These are phyloP conservation scores for Penicillium sp. DNA, from an alignment of 2,329 filamentous ascomycete genomes.

Conservation along the genomic window DNA sequence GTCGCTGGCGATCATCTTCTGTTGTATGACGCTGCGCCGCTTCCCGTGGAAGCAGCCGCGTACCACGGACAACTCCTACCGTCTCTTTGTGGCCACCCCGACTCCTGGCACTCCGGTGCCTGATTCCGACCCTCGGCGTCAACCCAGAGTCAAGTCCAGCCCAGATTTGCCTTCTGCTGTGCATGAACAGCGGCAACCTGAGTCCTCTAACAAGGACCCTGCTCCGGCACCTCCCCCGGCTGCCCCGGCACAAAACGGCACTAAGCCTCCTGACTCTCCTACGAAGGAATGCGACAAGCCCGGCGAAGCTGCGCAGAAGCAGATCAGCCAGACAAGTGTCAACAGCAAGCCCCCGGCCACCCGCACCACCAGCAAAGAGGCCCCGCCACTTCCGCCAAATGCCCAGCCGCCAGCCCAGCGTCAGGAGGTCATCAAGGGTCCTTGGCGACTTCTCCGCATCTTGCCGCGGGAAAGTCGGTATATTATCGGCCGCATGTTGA, in stretches of 20 bases:
- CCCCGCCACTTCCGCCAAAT: constrained; percentile 36
- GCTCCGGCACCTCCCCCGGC: constrained; percentile 8
- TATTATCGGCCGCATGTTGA: constrained; percentile 90
- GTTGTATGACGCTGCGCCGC: constrained; percentile 92
- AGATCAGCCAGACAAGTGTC: constrained; percentile 24
- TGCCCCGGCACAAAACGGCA: constrained; percentile 24
- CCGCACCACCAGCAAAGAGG: constrained; percentile 43
- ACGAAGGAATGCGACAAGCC: constrained; percentile 29
- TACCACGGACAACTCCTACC: constrained; percentile 89
- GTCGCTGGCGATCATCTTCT: constrained; percentile 98
- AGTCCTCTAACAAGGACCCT: constrained; percentile 11
- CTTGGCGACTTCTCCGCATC: constrained; percentile 84
- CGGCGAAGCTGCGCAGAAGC: constrained; percentile 30
- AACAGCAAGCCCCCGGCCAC: constrained; percentile 27
- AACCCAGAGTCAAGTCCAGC: constrained; percentile 36
- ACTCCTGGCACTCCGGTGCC: constrained; percentile 44
- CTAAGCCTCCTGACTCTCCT: constrained; percentile 14
- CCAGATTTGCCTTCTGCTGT: constrained; percentile 34
- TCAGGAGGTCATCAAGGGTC: constrained; percentile 83
- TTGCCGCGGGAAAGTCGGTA: constrained; percentile 86
- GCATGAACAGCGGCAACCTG: constrained; percentile 28
- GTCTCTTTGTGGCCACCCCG: constrained; percentile 84
- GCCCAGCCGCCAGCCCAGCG: constrained; percentile 34
- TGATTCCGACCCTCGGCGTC: constrained; percentile 19
- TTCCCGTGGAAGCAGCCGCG: constrained; percentile 98